phyloP scores from a whole-genome alignment of 2,329 filamentous ascomycete species.

The Pyrenochaeta sp. region DNA sequence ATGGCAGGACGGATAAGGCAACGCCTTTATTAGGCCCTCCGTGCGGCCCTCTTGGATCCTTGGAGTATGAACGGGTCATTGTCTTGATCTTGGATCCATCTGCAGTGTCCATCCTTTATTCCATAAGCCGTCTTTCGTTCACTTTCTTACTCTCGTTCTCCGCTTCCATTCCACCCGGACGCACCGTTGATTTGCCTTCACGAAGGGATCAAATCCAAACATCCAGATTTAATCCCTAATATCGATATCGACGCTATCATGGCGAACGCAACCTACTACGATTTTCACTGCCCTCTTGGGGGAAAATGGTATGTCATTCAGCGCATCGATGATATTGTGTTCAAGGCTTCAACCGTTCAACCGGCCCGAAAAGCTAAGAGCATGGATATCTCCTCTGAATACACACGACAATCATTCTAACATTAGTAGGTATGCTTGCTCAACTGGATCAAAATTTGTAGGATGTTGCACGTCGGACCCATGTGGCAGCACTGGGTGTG shows the following conservation, averaged over 20 bases:
- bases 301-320: constrained; percentile 34
- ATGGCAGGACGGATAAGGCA: constrained; percentile 9
- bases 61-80: constrained; percentile 7
- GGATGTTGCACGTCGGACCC: constrained; percentile 51
- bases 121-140: constrained; percentile 6
- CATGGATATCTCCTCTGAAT: neutral
- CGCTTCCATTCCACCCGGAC: constrained; percentile 5
- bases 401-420: constrained; percentile 10
- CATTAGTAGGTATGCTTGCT: constrained; percentile 31
- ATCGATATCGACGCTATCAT: constrained; percentile 2
- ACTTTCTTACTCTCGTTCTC: constrained; percentile 11
- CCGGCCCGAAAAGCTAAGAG: neutral
- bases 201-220: no score
- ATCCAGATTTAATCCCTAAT: neutral
- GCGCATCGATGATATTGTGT: no score
- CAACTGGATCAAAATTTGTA: constrained; percentile 43
- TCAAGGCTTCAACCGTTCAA: neutral
- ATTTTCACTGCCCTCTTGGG: constrained; percentile 30
- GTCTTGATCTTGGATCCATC: constrained; percentile 13
- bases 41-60: constrained; percentile 5
- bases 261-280: constrained; percentile 15
- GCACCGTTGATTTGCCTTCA: neutral
- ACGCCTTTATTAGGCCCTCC: constrained; percentile 17
- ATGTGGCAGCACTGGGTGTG: constrained; percentile 48
- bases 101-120: constrained; percentile 12